Evolutionary conservation across 2,329 filamentous ascomycete species (phyloP).

Genomic region (Claviceps lovelessii): DNA sequence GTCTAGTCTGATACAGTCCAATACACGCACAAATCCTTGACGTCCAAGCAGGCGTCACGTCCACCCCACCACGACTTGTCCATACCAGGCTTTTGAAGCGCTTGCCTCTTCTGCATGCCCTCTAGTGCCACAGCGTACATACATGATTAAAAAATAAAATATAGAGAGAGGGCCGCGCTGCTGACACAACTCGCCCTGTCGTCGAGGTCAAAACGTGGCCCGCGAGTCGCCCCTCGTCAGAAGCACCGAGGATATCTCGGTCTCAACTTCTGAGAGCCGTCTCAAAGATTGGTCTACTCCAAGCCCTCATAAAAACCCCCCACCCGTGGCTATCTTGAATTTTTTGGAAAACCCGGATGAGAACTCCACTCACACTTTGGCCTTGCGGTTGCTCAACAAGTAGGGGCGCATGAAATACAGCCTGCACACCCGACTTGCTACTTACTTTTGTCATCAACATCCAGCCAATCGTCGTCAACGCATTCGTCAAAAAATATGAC

Average conservation of each 20-base stretch:
- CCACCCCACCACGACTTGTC: not conserved
- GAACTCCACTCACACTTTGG: not conserved
- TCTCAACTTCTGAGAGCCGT: not conserved
- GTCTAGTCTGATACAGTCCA: not conserved
- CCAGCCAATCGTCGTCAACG: not conserved
- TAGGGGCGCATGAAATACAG: not conserved
- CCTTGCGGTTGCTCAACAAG: not conserved
- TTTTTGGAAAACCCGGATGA: constrained; percentile 1
- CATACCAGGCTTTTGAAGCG: not conserved
- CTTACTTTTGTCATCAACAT: not conserved
- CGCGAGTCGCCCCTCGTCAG: not conserved
- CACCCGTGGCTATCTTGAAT: constrained; percentile 23
- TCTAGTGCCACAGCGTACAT: too few relatives aligned
- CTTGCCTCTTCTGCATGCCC: too few relatives aligned
- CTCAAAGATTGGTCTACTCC: constrained; percentile 22
- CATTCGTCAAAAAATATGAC: not conserved
- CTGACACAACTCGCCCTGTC: too few relatives aligned
- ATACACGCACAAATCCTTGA: not conserved
- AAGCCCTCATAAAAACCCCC: constrained; percentile 15
- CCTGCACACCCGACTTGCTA: not conserved
- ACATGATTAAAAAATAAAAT: too few relatives aligned
- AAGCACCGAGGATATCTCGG: not conserved
- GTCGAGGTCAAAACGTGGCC: not conserved
- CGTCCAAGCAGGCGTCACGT: not conserved
- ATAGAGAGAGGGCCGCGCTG: too few relatives aligned